Evolutionary conservation across 148 eudicot genomes (phyloP), one percentile per base, ranked within the genome.

Genomic region (Polygonum maritimum): DNA sequence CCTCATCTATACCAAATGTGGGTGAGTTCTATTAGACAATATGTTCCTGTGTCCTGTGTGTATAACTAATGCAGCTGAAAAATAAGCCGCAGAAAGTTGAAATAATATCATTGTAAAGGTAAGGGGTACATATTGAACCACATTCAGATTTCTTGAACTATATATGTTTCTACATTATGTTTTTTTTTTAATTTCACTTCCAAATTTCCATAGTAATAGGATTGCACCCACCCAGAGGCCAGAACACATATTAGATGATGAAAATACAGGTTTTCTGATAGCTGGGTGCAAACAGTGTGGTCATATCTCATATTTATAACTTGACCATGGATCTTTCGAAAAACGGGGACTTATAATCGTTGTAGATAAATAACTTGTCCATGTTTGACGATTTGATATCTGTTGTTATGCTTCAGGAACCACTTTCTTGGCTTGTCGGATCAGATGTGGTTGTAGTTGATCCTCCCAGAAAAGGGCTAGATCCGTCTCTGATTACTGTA

Each of bases 401-500:
- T 76, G 16, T 48, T 65, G 58, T 45, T 62, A 45, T 73, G 77
- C 15, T 76, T 49, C 85, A 95, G 99, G 94, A 89, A 52, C 97
- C 99, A 78, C 81, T 86, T 83, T 86, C 92, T 58, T 95, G 99
- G 99, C 87, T 95, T 72, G 79, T 88, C 79, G 99, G 99, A 35
- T 87, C 97, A 65, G 99, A 95, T 77, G 89, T 92, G 47, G 86
- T 95, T 77, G 90, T 95, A 74, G 99, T 95, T 81, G 99, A 95
- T 80, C 99, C 99, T 80, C 97, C 99, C 21, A 85, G 99, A 86
- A 95, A 95, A 78, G 99, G 99, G 80, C 84, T 95, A 74, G 96
- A 95, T 71, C 90, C 85, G 26, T 87, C 91, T 26, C 73, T 95
- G 76, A 82, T 92, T 73, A 35, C 78, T 80, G 88, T 88, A 55